These are phyloP conservation scores for Phytopythium oedochilum DNA, from an alignment of 352 stramenopile genomes.

Conservation along the genomic window DNA sequence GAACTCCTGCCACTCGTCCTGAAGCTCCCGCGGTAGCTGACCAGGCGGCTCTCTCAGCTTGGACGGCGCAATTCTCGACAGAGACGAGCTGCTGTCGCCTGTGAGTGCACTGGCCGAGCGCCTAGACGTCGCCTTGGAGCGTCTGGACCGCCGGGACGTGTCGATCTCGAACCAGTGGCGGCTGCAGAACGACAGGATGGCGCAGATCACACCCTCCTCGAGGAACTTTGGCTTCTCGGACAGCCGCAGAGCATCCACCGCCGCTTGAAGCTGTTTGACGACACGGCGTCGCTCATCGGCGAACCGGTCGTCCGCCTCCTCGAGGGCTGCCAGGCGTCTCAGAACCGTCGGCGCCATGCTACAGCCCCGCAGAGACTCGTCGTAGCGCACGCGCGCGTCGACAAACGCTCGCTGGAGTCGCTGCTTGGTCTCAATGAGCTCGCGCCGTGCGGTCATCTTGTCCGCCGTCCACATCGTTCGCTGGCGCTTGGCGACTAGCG, in stretches of 20 bases:
- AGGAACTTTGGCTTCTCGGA: slow-evolving; percentile 23
- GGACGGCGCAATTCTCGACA: slow-evolving; percentile 14
- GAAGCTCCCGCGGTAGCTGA: slow-evolving; percentile 21
- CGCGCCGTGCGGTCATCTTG: slow-evolving; percentile 15
- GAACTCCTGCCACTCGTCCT: slow-evolving; percentile 23
- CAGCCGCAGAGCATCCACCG: slow-evolving; percentile 23
- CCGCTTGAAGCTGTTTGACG: slow-evolving; percentile 21
- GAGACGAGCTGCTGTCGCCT: background rate
- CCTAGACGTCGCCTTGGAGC: slow-evolving; percentile 1
- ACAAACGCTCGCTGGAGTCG: slow-evolving; percentile 31
- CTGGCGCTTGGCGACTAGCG: slow-evolving; percentile 38
- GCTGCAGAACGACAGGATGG: slow-evolving; percentile 46
- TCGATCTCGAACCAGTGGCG: slow-evolving; percentile 55
- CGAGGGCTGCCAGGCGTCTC: slow-evolving; percentile 25
- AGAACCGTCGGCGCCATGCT: slow-evolving; percentile 35
- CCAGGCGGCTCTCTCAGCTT: slow-evolving; percentile 20
- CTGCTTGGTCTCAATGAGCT: slow-evolving; percentile 26
- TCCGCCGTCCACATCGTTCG: slow-evolving; percentile 5
- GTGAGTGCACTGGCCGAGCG: slow-evolving; percentile 2
- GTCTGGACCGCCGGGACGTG: background rate
- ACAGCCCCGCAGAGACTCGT: slow-evolving; percentile 25
- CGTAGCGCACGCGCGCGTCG: slow-evolving; percentile 51
- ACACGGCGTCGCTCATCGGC: slow-evolving; percentile 24
- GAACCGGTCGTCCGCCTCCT: slow-evolving; percentile 29
- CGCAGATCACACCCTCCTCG: slow-evolving; percentile 18